A percentile compares a stretch with the other conserved stretches of the same genome.
phyloP scores from a whole-genome alignment of 768 basidiomycete species.

The Kwoniella sp. region DNA sequence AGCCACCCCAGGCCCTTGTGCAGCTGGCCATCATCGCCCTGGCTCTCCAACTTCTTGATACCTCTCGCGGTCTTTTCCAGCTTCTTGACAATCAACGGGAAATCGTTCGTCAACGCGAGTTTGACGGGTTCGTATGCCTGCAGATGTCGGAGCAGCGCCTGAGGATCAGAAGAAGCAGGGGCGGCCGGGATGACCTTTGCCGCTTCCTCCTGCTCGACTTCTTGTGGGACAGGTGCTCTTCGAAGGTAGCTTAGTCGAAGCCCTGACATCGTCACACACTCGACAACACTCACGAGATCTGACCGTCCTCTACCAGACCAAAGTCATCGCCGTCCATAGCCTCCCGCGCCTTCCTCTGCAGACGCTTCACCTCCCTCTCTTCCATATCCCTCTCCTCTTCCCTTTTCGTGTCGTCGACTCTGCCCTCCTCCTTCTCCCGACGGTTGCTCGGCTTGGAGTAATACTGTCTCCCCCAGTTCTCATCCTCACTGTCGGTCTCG shows the following conservation, averaged over 20 bases:
- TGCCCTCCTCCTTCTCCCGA: constrained; percentile 41
- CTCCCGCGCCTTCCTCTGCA: constrained; percentile 72
- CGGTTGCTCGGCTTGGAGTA: constrained; percentile 58
- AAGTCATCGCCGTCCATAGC: constrained; percentile 67
- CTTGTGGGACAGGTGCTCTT: not conserved
- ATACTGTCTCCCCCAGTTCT: constrained; percentile 81
- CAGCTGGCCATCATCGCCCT: constrained; percentile 30
- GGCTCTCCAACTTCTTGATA: constrained; percentile 42
- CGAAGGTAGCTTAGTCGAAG: too few species aligned
- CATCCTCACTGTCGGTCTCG: constrained; percentile 51
- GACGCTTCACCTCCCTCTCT: constrained; percentile 74
- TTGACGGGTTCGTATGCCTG: constrained; percentile 45
- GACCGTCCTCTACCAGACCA: constrained; percentile 62
- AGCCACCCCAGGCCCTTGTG: constrained; percentile 52
- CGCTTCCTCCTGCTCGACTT: not conserved
- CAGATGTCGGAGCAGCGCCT: constrained; percentile 36
- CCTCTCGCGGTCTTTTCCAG: constrained; percentile 46
- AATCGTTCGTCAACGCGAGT: constrained; percentile 47
- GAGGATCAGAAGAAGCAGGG: constrained; percentile 30
- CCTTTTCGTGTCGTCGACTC: constrained; percentile 74
- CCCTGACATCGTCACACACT: too few species aligned
- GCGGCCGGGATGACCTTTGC: constrained; percentile 15
- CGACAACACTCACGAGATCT: constrained; percentile 2
- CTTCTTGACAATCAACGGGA: constrained; percentile 42
- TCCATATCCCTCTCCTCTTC: constrained; percentile 86